These are phyloP conservation scores for Jasminum sambac DNA, from an alignment of 257 asterid genomes.

Conservation along the genomic window DNA sequence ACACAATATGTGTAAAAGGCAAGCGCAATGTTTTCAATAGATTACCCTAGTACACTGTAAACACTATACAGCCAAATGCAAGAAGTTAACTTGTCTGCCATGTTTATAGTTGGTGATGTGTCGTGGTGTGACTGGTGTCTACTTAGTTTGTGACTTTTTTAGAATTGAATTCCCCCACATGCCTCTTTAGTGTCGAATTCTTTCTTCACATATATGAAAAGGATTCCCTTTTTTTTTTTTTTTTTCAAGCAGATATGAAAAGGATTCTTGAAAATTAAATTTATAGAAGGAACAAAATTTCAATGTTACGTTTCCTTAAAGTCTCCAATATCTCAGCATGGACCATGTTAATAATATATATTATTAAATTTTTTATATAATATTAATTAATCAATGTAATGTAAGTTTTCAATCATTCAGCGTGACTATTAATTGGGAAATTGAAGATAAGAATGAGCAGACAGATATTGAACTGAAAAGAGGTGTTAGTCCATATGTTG, in stretches of 20 bases:
- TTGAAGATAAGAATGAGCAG: conserved; percentile 8
- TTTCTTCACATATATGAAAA: not conserved
- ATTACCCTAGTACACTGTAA: conserved; percentile 5
- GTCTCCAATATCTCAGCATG: too few species aligned
- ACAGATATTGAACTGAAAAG: not conserved
- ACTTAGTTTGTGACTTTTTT: not conserved
- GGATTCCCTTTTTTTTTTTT: too few species aligned
- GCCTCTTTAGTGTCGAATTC: not conserved
- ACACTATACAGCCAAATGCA: conserved; percentile 20
- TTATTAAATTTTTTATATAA: not conserved
- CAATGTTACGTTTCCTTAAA: too few species aligned
- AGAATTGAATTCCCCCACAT: not conserved
- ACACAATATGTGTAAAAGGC: not conserved
- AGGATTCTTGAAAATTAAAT: too few species aligned
- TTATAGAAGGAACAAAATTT: too few species aligned
- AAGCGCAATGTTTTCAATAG: conserved; percentile 11
- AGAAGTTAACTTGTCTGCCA: conserved; percentile 27
- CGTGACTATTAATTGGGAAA: not conserved
- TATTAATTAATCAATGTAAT: not conserved
- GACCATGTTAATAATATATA: not conserved
- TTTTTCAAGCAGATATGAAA: too few species aligned
- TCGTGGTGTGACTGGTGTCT: too few species aligned
- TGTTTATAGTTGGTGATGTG: conserved; percentile 23
- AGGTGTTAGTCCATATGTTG: conserved; percentile 6
- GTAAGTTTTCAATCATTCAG: too few species aligned